These are phyloP conservation scores for Epicoccum sorghinum DNA, from an alignment of 2,329 filamentous ascomycete species.

Conservation along the genomic window DNA sequence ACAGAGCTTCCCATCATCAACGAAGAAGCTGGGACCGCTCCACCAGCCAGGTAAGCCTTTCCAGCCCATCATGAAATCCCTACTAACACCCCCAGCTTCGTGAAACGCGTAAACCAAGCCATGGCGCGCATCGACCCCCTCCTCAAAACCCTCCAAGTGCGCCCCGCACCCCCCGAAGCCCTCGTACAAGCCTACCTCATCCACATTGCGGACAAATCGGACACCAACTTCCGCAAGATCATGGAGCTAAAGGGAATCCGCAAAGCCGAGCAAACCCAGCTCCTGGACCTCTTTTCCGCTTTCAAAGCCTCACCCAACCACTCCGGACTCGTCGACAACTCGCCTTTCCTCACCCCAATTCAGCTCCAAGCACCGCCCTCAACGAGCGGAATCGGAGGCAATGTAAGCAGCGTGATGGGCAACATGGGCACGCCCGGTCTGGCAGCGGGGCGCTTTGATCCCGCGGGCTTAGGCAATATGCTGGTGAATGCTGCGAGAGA, in stretches of 20 bases:
- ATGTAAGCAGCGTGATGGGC: slow-evolving; percentile 47
- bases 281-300: slow-evolving; percentile 89
- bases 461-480: slow-evolving; percentile 82
- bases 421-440: slow-evolving; percentile 47
- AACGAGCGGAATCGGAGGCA: slow-evolving; percentile 46
- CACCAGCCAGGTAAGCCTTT: slow-evolving; percentile 52
- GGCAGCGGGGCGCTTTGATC: slow-evolving; percentile 68
- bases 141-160: slow-evolving; percentile 95
- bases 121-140: slow-evolving; percentile 90
- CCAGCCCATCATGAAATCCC: neutral
- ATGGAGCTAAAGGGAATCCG: slow-evolving; percentile 91
- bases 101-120: slow-evolving; percentile 82
- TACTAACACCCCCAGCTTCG: slow-evolving; percentile 63
- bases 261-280: slow-evolving; percentile 78
- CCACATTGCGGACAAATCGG: slow-evolving; percentile 91
- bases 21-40: slow-evolving; percentile 63
- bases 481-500: slow-evolving; percentile 87
- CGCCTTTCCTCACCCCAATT: slow-evolving; percentile 46
- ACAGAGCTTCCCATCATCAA: slow-evolving; percentile 70
- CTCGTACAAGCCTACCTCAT: slow-evolving; percentile 97
- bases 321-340: slow-evolving; percentile 62
- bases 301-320: slow-evolving; percentile 72
- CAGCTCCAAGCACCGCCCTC: slow-evolving; percentile 50
- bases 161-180: slow-evolving; percentile 86
- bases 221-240: slow-evolving; percentile 94